A percentile compares a stretch with the other conserved stretches of the same genome.
Evolutionary conservation across 1,284 basidiomycete genomes (phyloP).

Genomic region (Tremellales sp.): DNA sequence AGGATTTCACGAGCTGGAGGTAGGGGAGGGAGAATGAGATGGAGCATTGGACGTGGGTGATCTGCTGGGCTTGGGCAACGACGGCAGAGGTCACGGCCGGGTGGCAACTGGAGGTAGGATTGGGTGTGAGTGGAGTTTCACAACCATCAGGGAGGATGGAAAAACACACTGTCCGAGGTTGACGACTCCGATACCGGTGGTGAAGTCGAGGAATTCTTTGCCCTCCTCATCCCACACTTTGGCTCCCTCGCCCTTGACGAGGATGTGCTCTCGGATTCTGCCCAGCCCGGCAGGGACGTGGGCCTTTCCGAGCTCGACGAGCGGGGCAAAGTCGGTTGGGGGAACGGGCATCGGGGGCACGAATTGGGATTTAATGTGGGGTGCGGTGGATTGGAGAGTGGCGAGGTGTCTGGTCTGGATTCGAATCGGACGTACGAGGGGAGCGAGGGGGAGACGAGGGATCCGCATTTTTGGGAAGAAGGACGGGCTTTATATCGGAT

Average conservation of each 20-base stretch:
- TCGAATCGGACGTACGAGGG: not conserved
- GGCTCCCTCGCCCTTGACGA: conserved; percentile 72
- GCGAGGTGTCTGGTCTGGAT: not conserved
- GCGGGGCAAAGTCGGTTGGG: conserved; percentile 20
- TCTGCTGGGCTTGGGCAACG: conserved; percentile 73
- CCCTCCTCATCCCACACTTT: conserved; percentile 64
- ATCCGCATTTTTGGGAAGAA: too few species aligned
- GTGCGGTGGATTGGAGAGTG: not conserved
- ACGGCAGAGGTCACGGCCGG: conserved; percentile 80
- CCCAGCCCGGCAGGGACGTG: conserved; percentile 42
- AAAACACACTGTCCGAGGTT: conserved; percentile 37
- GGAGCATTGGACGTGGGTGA: conserved; percentile 68
- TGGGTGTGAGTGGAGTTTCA: conserved; percentile 8
- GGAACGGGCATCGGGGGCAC: conserved; percentile 21
- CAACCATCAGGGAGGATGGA: not conserved
- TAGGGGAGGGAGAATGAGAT: conserved; percentile 63
- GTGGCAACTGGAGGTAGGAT: conserved; percentile 61
- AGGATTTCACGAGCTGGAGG: conserved; percentile 61
- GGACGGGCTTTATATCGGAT: too few species aligned
- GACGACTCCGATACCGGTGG: conserved; percentile 62
- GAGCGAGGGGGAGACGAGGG: not conserved
- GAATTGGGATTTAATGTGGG: not conserved
- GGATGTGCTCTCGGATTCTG: conserved; percentile 57
- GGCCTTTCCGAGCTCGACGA: conserved; percentile 34
- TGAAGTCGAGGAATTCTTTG: conserved; percentile 72